A percentile compares a stretch with the other conserved stretches of the same genome.
phyloP scores from a whole-genome alignment of 306 rosid species.

The Abrus pulchellus region DNA sequence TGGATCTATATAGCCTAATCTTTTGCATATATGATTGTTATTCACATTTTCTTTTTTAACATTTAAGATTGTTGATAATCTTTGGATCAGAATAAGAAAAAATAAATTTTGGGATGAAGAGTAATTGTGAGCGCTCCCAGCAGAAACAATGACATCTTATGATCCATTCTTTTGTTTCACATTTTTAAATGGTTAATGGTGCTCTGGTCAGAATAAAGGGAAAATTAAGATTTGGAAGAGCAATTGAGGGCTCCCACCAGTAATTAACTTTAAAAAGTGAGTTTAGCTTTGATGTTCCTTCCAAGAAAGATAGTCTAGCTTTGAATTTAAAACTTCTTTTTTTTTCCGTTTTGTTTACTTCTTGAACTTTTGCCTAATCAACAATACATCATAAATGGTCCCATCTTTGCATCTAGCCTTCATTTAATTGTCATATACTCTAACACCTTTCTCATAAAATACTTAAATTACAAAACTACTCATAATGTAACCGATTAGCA shows the following conservation, averaged over 20 bases:
- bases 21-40: constrained; percentile 3
- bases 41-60: background rate
- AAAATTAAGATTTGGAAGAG: constrained; percentile 51
- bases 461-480: constrained; percentile 20
- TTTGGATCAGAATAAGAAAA: constrained; percentile 34
- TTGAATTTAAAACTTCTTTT: constrained; percentile 45
- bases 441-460: constrained; percentile 25
- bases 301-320: constrained; percentile 54
- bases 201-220: constrained; percentile 42
- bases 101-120: constrained; percentile 27
- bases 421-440: constrained; percentile 18
- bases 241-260: constrained; percentile 48
- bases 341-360: constrained; percentile 5
- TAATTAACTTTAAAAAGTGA: constrained; percentile 61
- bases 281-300: constrained; percentile 62
- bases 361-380: constrained; percentile 41
- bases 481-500: background rate
- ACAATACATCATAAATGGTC: constrained; percentile 44
- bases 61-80: background rate
- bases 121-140: constrained; percentile 34
- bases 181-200: constrained; percentile 28
- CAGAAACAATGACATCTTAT: background rate
- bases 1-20: constrained; percentile 45
- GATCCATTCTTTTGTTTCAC: constrained; percentile 31
- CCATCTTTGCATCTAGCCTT: constrained; percentile 34